Conservation (phyloP, 2,329 filamentous ascomycete genomes). For the Aureobasidium sp. region DNA sequence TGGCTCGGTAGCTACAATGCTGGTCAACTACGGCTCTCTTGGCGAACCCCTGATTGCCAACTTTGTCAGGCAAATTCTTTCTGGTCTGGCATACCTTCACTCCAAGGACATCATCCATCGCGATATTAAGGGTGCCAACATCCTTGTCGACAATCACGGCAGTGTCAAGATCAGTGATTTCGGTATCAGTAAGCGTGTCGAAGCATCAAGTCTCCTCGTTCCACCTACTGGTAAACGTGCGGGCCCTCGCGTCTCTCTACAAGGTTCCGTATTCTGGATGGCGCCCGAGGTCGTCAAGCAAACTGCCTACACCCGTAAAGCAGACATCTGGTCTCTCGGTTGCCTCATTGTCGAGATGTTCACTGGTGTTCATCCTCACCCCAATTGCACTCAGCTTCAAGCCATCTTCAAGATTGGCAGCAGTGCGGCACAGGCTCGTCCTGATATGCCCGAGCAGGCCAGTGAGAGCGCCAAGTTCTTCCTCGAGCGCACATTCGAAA, state of each 20-base stretch:
- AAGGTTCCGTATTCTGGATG: slow-evolving; percentile 99
- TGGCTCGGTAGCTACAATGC: slow-evolving; percentile 95
- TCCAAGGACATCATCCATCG: slow-evolving; percentile 94
- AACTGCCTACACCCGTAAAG: slow-evolving; percentile 95
- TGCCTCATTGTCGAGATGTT: slow-evolving; percentile 99
- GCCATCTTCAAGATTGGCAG: slow-evolving; percentile 96
- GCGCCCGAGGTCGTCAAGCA: slow-evolving; percentile 97
- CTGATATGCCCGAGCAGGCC: slow-evolving; percentile 79
- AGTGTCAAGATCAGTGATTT: slow-evolving; percentile 99
- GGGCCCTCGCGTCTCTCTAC: slow-evolving; percentile 66
- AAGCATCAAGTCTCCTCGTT: slow-evolving; percentile 53
- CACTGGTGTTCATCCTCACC: slow-evolving; percentile 92
- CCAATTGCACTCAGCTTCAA: slow-evolving; percentile 92
- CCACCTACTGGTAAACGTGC: slow-evolving; percentile 39
- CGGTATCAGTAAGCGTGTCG: slow-evolving; percentile 95
- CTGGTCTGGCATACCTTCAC: slow-evolving; percentile 88
- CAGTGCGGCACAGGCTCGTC: slow-evolving; percentile 41
- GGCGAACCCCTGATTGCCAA: slow-evolving; percentile 90
- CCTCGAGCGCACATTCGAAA: slow-evolving; percentile 83
- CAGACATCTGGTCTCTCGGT: slow-evolving; percentile 96
- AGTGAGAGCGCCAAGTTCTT: slow-evolving; percentile 80
- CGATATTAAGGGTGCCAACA: slow-evolving; percentile 98
- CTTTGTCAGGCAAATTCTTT: slow-evolving; percentile 92
- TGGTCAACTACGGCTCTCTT: slow-evolving; percentile 94
- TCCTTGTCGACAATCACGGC: slow-evolving; percentile 97